A percentile compares a stretch with the other conserved stretches of the same genome.
Evolutionary conservation across 495 filamentous ascomycete species (phyloP).

Genomic region (Lepidopterella palustris): DNA sequence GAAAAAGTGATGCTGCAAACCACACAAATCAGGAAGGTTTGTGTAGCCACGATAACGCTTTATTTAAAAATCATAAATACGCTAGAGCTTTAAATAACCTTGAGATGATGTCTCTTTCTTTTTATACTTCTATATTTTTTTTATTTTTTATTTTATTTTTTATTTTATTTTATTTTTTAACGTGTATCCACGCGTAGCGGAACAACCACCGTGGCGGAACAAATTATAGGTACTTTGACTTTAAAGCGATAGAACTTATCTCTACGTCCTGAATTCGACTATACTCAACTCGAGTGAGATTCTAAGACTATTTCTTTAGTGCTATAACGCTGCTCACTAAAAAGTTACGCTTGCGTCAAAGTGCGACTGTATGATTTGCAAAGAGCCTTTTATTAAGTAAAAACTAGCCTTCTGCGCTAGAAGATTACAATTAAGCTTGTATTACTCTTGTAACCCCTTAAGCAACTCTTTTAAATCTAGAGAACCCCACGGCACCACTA

Average conservation of each 20-base stretch:
- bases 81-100: too few relatives aligned
- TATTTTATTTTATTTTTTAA: too few relatives aligned
- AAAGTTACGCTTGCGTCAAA: slow-evolving; percentile 14
- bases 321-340: slow-evolving; percentile 7
- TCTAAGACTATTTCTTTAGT: slow-evolving; percentile 11
- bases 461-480: slow-evolving; percentile 7
- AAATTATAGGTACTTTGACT: slow-evolving; percentile 15
- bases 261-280: slow-evolving; percentile 8
- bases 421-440: slow-evolving; percentile 6
- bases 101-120: too few relatives aligned
- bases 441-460: slow-evolving; percentile 3
- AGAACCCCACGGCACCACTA: slow-evolving; percentile 2
- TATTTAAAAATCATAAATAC: too few relatives aligned
- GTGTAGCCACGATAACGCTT: too few relatives aligned
- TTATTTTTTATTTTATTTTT: too few relatives aligned
- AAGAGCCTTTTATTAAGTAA: slow-evolving; percentile 4
- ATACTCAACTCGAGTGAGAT: slow-evolving; percentile 7
- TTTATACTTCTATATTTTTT: too few relatives aligned
- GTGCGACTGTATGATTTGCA: slow-evolving; percentile 4
- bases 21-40: too few relatives aligned
- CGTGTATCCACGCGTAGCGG: slow-evolving; percentile 12
- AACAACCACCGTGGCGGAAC: slow-evolving; percentile 16
- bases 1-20: too few relatives aligned
- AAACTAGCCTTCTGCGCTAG: not conserved
- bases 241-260: slow-evolving; percentile 5